Percentiles rank a stretch among this genome's conserved stretches.
Evolutionary conservation across 179 eudicot genomes (phyloP).

Genomic region (Silene coronaria): DNA sequence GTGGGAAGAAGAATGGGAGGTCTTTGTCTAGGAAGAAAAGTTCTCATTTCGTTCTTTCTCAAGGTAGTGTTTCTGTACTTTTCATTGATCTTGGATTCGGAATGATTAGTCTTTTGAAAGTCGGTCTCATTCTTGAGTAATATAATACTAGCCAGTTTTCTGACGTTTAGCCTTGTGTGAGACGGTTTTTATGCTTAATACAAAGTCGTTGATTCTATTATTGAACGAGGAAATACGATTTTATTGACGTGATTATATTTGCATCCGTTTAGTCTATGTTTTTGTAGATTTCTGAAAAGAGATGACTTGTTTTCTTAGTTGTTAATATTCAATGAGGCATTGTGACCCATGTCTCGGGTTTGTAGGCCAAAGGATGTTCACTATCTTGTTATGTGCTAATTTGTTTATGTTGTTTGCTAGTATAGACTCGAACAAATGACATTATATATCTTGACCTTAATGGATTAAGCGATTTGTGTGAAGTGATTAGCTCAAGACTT

Average conservation of each 20-base stretch:
- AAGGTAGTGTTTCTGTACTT: slow-evolving; percentile 22
- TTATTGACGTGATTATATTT: too few relatives aligned
- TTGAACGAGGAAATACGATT: too few relatives aligned
- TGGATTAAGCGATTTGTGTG: not conserved
- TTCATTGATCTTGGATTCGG: not conserved
- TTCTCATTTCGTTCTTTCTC: slow-evolving; percentile 33
- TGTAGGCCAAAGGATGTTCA: not conserved
- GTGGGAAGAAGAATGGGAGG: slow-evolving; percentile 36
- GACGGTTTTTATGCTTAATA: too few relatives aligned
- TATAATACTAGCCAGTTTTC: too few relatives aligned
- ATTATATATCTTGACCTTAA: not conserved
- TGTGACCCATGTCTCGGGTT: not conserved
- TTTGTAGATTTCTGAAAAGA: too few relatives aligned
- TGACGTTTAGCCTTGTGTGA: too few relatives aligned
- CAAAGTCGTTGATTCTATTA: too few relatives aligned
- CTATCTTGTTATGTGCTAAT: not conserved
- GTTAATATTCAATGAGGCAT: too few relatives aligned
- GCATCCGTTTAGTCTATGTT: too few relatives aligned
- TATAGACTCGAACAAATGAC: not conserved
- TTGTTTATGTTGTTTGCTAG: not conserved
- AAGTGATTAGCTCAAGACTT: too few relatives aligned
- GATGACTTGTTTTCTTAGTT: too few relatives aligned
- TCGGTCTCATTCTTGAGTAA: not conserved
- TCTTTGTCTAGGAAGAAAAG: slow-evolving; percentile 45
- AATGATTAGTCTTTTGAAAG: not conserved